Percentiles rank a stretch among this genome's conserved stretches.
Conservation (phyloP, 1,284 basidiomycete species). For the Neolentinus lepideus region DNA sequence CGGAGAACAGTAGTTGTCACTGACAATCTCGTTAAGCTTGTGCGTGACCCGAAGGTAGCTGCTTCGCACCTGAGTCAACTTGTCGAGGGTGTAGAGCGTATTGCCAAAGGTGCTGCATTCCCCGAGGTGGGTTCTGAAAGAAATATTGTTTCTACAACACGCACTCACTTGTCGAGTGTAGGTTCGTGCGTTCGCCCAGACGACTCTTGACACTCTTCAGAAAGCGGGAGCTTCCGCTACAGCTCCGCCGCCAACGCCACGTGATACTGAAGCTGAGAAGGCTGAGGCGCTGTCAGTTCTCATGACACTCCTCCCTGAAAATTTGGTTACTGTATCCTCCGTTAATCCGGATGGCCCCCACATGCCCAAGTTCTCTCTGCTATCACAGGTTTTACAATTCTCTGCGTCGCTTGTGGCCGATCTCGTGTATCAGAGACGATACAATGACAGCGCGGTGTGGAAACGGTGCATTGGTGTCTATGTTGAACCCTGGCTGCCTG, state of each 20-base stretch:
- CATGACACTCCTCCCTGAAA: constrained; percentile 51
- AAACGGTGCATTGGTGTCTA: constrained; percentile 67
- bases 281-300: constrained; percentile 49
- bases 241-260: constrained; percentile 54
- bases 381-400: constrained; percentile 57
- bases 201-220: constrained; percentile 69
- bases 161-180: constrained; percentile 19
- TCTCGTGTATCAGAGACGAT: constrained; percentile 64
- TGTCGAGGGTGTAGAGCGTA: constrained; percentile 88
- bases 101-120: constrained; percentile 90
- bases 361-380: constrained; percentile 37
- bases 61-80: constrained; percentile 86
- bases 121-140: constrained; percentile 64
- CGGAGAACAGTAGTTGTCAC: constrained; percentile 87
- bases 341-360: constrained; percentile 39
- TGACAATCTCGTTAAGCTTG: constrained; percentile 97
- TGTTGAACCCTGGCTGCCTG: constrained; percentile 58
- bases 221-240: constrained; percentile 76
- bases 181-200: constrained; percentile 87
- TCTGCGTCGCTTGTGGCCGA: constrained; percentile 73
- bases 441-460: constrained; percentile 63
- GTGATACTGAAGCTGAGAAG: constrained; percentile 62
- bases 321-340: constrained; percentile 35
- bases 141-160: constrained; percentile 7
- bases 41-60: constrained; percentile 87